Evolutionary conservation across 164 flowering plant species (phyloP).

Genomic region (Aristolochia fimbriata): DNA sequence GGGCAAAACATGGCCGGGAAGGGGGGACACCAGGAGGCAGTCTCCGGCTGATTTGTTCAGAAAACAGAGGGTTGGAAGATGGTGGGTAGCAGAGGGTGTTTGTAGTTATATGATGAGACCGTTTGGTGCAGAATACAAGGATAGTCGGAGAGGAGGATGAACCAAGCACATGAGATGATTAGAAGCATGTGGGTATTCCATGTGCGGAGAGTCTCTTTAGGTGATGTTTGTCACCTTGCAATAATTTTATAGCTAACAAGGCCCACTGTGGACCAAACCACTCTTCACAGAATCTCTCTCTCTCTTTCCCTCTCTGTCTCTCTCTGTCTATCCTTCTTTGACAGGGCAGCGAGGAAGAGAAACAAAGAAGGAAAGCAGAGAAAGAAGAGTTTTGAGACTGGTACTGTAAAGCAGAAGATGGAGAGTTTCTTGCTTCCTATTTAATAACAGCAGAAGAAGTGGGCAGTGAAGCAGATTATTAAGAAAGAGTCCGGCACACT

Average conservation of each 20-base stretch:
- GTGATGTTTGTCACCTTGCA: conserved; percentile 19
- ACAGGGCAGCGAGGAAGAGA: neutral
- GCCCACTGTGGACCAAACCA: conserved; percentile 1
- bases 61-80: conserved; percentile 1
- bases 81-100: neutral
- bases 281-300: neutral
- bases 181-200: conserved; percentile 17
- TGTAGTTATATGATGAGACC: conserved; percentile 1
- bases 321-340: neutral
- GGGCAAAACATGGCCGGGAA: neutral
- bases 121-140: neutral
- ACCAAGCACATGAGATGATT: conserved; percentile 7
- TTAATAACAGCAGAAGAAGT: no score
- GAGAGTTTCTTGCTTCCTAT: no score
- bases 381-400: neutral
- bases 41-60: neutral
- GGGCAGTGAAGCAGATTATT: no score
- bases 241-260: conserved; percentile 15
- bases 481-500: no score
- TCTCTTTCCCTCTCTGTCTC: no score
- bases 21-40: conserved; percentile 16
- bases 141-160: no score
- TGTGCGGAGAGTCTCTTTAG: conserved; percentile 11
- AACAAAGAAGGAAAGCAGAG: neutral
- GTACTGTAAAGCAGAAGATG: no score